phyloP scores from a whole-genome alignment of 2,329 filamentous ascomycete genomes.

The Sclerotinia sclerotiorum region DNA sequence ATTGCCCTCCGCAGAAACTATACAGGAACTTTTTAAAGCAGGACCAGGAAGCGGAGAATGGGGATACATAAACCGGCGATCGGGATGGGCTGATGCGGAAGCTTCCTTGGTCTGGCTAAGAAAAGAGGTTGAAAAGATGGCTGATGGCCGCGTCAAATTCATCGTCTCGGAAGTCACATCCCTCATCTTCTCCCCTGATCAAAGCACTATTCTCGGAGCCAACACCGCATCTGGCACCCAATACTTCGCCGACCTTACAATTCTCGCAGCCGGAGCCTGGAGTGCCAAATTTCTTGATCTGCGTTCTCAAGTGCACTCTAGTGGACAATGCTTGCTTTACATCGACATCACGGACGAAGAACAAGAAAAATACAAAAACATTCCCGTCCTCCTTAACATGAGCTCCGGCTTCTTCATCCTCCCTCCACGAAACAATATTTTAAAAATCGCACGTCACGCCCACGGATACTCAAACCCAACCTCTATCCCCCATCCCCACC shows the following conservation, averaged over 20 bases:
- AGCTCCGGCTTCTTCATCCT: conserved; percentile 73
- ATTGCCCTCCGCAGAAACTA: conserved; percentile 47
- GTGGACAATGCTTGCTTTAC: conserved; percentile 79
- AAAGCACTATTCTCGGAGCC: conserved; percentile 54
- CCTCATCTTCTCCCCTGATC: conserved; percentile 29
- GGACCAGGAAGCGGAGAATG: conserved; percentile 57
- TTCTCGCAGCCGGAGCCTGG: conserved; percentile 88
- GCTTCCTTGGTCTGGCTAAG: conserved; percentile 65
- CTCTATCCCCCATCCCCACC: conserved; percentile 30
- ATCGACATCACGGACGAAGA: conserved; percentile 71
- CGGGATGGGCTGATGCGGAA: conserved; percentile 80
- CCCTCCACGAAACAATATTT: conserved; percentile 56
- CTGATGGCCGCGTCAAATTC: conserved; percentile 49
- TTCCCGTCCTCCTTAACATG: conserved; percentile 74
- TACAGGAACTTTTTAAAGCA: conserved; percentile 49
- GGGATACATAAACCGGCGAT: conserved; percentile 71
- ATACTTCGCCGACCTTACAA: conserved; percentile 66
- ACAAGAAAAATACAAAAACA: conserved; percentile 60
- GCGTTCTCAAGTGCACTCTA: conserved; percentile 72
- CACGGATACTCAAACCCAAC: conserved; percentile 55
- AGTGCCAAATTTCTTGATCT: conserved; percentile 76
- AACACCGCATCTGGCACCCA: conserved; percentile 51
- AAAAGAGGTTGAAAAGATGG: conserved; percentile 28
- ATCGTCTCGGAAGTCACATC: conserved; percentile 46
- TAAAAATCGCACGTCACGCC: conserved; percentile 62